Conservation (phyloP, 2,329 filamentous ascomycete species). For the Aspergillus fructus region DNA sequence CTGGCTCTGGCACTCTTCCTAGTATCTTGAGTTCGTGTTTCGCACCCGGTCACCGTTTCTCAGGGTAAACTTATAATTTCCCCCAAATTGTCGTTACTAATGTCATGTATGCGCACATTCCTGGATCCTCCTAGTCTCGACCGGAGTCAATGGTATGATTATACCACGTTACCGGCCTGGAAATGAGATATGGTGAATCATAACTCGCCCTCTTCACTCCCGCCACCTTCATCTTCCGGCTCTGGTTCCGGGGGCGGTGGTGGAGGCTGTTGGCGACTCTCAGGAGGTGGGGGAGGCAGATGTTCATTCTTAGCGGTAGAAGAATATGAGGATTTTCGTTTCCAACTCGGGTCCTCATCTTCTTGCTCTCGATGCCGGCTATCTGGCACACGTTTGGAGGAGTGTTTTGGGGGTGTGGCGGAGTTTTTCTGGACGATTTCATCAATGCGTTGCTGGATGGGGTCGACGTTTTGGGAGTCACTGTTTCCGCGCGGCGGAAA, state of each 20-base stretch:
- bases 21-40: too few relatives aligned
- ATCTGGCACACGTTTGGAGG: constrained; percentile 18
- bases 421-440: constrained; percentile 33
- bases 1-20: not conserved
- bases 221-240: constrained; percentile 32
- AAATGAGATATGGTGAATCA: constrained; percentile 11
- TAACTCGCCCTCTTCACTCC: constrained; percentile 46
- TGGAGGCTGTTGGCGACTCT: constrained; percentile 6
- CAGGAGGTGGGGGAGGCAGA: constrained; percentile 8
- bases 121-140: not conserved
- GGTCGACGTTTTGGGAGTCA: constrained; percentile 23
- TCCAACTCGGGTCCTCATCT: constrained; percentile 16
- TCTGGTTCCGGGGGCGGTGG: constrained; percentile 20
- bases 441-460: constrained; percentile 39
- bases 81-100: not conserved
- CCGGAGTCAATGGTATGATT: not conserved
- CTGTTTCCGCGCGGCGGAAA: constrained; percentile 17
- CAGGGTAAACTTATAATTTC: not conserved
- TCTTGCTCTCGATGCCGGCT: constrained; percentile 21
- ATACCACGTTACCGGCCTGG: not conserved
- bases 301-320: constrained; percentile 3
- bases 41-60: too few relatives aligned
- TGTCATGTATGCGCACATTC: not conserved
- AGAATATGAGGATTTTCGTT: constrained; percentile 14
- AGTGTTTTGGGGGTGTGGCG: constrained; percentile 10